Conservation (phyloP, 352 stramenopile genomes). For the Phytopythium kandeliae region DNA sequence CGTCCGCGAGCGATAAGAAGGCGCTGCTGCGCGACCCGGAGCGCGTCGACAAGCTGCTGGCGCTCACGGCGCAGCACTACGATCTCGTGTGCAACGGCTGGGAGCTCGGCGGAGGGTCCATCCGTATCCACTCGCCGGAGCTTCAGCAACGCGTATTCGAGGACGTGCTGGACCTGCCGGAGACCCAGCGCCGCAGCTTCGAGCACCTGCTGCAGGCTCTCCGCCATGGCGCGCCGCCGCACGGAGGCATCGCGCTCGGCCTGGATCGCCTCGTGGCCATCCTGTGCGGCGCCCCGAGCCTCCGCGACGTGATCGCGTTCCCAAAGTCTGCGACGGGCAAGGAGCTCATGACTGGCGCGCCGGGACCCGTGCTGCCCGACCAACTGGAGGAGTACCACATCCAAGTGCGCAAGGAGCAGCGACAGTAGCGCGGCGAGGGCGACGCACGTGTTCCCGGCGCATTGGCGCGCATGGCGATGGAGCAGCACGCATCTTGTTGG, state of each 20-base stretch:
- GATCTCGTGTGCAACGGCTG: slow-evolving; percentile 88
- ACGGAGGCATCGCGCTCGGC: slow-evolving; percentile 82
- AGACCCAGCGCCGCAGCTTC: slow-evolving; percentile 71
- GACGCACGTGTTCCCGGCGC: too few species aligned
- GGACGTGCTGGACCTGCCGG: slow-evolving; percentile 63
- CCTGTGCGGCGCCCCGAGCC: slow-evolving; percentile 63
- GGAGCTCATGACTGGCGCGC: slow-evolving; percentile 83
- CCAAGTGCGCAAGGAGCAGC: slow-evolving; percentile 2
- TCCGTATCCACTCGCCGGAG: slow-evolving; percentile 74
- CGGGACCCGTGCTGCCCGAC: slow-evolving; percentile 50
- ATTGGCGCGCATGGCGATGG: too few species aligned
- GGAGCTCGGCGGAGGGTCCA: slow-evolving; percentile 83
- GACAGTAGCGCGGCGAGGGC: too few species aligned
- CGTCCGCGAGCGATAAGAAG: slow-evolving; percentile 11
- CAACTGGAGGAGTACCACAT: slow-evolving; percentile 78
- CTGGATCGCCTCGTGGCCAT: slow-evolving; percentile 84
- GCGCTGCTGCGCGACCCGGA: slow-evolving; percentile 44
- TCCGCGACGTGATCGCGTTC: slow-evolving; percentile 90
- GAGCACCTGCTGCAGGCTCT: slow-evolving; percentile 80
- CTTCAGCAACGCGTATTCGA: slow-evolving; percentile 77
- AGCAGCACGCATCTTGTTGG: too few species aligned
- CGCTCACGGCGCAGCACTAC: slow-evolving; percentile 76
- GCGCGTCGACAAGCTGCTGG: slow-evolving; percentile 46
- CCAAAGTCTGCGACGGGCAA: slow-evolving; percentile 86
- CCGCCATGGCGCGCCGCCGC: slow-evolving; percentile 68